phyloP scores from a whole-genome alignment of 768 basidiomycete species.

The Porphyrellus cyaneotinctus region DNA sequence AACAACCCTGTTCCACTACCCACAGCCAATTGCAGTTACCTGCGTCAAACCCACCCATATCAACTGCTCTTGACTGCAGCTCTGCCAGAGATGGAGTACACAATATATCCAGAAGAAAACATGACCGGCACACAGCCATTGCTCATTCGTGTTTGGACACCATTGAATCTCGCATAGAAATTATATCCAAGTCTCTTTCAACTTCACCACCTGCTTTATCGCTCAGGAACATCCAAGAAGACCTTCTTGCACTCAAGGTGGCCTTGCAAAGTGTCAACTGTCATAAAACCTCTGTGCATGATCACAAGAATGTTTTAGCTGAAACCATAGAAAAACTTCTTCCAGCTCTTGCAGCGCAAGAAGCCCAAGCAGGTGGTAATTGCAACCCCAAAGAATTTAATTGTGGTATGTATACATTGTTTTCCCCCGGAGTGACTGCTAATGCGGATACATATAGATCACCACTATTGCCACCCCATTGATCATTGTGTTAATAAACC shows the following conservation, averaged over 20 bases:
- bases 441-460: not conserved
- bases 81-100: not conserved
- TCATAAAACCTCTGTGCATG: not conserved
- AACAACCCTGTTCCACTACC: too few relatives aligned
- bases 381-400: not conserved
- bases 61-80: not conserved
- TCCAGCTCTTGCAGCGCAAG: not conserved
- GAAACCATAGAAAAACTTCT: not conserved
- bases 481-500: too few relatives aligned
- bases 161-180: too few relatives aligned
- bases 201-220: not conserved
- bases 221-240: not conserved
- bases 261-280: not conserved
- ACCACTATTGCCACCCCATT: not conserved
- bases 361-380: too few relatives aligned
- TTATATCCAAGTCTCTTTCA: too few relatives aligned
- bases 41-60: not conserved
- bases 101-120: not conserved
- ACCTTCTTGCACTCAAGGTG: not conserved
- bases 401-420: not conserved
- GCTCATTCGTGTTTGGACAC: not conserved
- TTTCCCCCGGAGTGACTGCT: not conserved
- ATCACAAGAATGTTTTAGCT: not conserved
- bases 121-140: not conserved
- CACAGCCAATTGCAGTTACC: not conserved